Evolutionary conservation across 2,329 filamentous ascomycete species (phyloP).

Genomic region (Colletotrichum viniferum): DNA sequence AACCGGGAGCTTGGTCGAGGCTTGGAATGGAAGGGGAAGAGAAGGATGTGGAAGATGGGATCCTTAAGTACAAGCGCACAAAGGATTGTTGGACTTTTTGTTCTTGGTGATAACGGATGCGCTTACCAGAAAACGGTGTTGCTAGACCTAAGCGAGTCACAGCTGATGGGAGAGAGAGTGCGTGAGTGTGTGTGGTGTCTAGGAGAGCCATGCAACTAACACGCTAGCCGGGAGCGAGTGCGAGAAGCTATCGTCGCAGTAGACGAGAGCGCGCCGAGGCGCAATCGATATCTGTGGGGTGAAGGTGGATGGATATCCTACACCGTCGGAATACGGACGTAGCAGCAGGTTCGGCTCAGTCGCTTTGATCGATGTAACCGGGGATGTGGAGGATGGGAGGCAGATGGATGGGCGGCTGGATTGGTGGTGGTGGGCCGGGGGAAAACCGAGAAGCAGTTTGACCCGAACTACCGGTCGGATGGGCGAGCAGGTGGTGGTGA

Average conservation of each 20-base stretch:
- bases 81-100: not conserved
- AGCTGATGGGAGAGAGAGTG: not conserved
- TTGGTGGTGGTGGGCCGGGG: not conserved
- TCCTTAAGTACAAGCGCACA: not conserved
- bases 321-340: conserved; percentile 4
- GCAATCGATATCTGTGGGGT: not conserved
- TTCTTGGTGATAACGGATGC: not conserved
- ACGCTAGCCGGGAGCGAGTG: not conserved
- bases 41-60: not conserved
- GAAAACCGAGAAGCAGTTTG: not conserved
- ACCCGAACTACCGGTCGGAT: not conserved
- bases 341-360: not conserved
- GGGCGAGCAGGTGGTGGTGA: not conserved
- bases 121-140: not conserved
- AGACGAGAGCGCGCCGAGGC: not conserved
- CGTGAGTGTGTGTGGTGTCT: not conserved
- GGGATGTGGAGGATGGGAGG: not conserved
- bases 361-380: not conserved
- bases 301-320: not conserved
- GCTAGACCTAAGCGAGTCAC: not conserved
- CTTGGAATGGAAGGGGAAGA: not conserved
- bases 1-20: not conserved
- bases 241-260: not conserved
- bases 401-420: not conserved
- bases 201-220: not conserved